Percentiles rank a stretch among this genome's conserved stretches.
These are phyloP conservation scores for Eremomyces bilateralis DNA, from an alignment of 495 filamentous ascomycete genomes.

Conservation along the genomic window DNA sequence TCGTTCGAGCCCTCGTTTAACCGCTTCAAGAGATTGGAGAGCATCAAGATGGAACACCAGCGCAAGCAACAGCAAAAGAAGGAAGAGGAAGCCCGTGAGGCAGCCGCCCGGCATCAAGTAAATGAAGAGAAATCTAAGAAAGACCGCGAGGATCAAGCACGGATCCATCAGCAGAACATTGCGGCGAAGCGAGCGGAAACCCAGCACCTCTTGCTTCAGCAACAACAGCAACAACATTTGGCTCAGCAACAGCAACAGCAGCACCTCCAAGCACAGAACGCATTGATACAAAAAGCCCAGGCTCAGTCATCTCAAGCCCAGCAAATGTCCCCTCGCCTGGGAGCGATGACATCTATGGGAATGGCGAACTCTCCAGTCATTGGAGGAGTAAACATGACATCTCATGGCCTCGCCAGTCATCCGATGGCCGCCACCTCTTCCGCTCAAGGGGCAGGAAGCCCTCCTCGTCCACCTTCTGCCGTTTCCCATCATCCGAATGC, in stretches of 20 bases:
- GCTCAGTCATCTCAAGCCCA: conserved; percentile 12
- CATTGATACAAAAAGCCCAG: conserved; percentile 16
- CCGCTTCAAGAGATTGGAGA: conserved; percentile 69
- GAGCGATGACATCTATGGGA: conserved; percentile 54
- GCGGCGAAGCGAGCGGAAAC: too few species aligned
- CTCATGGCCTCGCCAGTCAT: conserved; percentile 28
- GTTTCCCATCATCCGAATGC: conserved; percentile 42
- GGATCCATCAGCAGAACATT: conserved; percentile 20
- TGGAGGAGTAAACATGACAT: conserved; percentile 22
- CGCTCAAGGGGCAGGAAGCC: conserved; percentile 50
- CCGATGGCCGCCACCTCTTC: conserved; percentile 67
- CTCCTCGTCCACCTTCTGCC: conserved; percentile 54
- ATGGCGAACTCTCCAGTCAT: conserved; percentile 57
- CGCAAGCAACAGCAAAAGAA: conserved; percentile 43
- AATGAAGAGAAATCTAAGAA: conserved; percentile 9
- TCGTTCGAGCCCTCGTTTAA: conserved; percentile 75
- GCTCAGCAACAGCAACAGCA: conserved; percentile 5
- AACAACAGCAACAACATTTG: conserved; percentile 9
- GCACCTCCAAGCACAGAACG: conserved; percentile 15
- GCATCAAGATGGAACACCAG: conserved; percentile 56
- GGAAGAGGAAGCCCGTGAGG: conserved; percentile 33
- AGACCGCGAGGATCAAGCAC: conserved; percentile 10
- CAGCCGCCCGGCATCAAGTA: conserved; percentile 29
- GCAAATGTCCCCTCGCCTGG: conserved; percentile 50
- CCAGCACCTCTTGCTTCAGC: conserved; percentile 17